Evolutionary conservation across 345 rosid genomes (phyloP).

Genomic region (Rhizophora mangle): DNA sequence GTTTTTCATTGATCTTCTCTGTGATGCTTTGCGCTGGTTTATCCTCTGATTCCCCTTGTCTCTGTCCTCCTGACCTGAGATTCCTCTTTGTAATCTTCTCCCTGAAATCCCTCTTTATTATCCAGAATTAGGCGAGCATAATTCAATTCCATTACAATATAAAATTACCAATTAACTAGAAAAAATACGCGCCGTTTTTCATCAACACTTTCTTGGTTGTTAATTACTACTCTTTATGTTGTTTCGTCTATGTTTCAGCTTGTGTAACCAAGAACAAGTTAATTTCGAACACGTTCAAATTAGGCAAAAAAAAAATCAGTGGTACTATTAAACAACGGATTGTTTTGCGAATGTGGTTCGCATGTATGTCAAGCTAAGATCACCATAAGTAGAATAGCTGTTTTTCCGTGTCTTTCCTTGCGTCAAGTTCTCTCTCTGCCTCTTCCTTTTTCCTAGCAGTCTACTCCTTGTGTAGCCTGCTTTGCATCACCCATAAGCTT

Average conservation of each 20-base stretch:
- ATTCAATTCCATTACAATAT: background rate
- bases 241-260: too few relatives aligned
- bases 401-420: slow-evolving; percentile 22
- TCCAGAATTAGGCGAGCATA: slow-evolving; percentile 10
- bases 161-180: background rate
- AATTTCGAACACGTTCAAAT: too few relatives aligned
- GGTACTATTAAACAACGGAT: too few relatives aligned
- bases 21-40: background rate
- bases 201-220: too few relatives aligned
- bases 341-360: too few relatives aligned
- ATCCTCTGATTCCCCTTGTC: slow-evolving; percentile 9
- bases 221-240: too few relatives aligned
- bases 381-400: slow-evolving; percentile 23
- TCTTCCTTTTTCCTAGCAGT: slow-evolving; percentile 75
- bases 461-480: slow-evolving; percentile 54
- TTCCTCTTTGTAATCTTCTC: slow-evolving; percentile 21
- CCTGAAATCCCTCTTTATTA: slow-evolving; percentile 20
- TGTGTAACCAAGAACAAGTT: too few relatives aligned
- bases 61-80: slow-evolving; percentile 12
- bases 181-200: too few relatives aligned
- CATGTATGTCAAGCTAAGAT: too few relatives aligned
- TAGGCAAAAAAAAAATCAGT: too few relatives aligned
- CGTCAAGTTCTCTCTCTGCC: slow-evolving; percentile 40
- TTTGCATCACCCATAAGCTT: slow-evolving; percentile 64
- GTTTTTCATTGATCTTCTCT: slow-evolving; percentile 1